A percentile compares a stretch with the other conserved stretches of the same genome.
phyloP scores from a whole-genome alignment of 345 rosid genomes.

The Barbarea vulgaris region DNA sequence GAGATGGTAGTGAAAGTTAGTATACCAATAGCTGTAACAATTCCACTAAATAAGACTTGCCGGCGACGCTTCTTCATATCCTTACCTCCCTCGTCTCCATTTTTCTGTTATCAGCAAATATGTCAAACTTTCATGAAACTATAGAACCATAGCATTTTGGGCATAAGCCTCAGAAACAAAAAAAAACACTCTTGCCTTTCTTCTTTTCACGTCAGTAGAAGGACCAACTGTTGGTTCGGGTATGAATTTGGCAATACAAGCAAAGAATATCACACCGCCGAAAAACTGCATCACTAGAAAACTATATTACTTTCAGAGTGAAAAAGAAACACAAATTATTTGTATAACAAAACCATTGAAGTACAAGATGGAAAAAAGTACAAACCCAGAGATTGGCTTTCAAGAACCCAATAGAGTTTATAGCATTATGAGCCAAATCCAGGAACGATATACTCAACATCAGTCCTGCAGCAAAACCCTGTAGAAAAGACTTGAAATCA shows the following conservation, averaged over 20 bases:
- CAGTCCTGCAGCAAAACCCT: constrained; percentile 99
- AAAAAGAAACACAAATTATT: constrained; percentile 1
- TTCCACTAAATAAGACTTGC: constrained; percentile 90
- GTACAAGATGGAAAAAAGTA: constrained; percentile 30
- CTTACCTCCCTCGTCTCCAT: constrained; percentile 73
- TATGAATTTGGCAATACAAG: constrained; percentile 74
- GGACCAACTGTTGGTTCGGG: constrained; percentile 82
- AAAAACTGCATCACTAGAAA: constrained; percentile 69
- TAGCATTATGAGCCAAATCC: constrained; percentile 96
- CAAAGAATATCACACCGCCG: constrained; percentile 90
- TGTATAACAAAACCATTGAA: constrained; percentile 14
- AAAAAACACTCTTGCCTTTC: constrained; percentile 59
- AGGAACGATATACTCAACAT: constrained; percentile 98
- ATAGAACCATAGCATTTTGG: not conserved
- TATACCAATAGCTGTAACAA: constrained; percentile 89
- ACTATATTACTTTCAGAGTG: constrained; percentile 37
- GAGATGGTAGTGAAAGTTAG: constrained; percentile 24
- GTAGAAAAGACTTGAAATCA: constrained; percentile 34
- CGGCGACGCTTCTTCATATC: constrained; percentile 88
- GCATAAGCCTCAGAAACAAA: constrained; percentile 1
- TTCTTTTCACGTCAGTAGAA: constrained; percentile 60
- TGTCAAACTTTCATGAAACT: constrained; percentile 31
- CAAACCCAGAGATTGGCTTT: constrained; percentile 97
- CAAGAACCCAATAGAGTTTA: constrained; percentile 92
- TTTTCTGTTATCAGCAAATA: constrained; percentile 57